Conservation (phyloP, 2,329 filamentous ascomycete species). For the Aspergillus costaricaensis region DNA sequence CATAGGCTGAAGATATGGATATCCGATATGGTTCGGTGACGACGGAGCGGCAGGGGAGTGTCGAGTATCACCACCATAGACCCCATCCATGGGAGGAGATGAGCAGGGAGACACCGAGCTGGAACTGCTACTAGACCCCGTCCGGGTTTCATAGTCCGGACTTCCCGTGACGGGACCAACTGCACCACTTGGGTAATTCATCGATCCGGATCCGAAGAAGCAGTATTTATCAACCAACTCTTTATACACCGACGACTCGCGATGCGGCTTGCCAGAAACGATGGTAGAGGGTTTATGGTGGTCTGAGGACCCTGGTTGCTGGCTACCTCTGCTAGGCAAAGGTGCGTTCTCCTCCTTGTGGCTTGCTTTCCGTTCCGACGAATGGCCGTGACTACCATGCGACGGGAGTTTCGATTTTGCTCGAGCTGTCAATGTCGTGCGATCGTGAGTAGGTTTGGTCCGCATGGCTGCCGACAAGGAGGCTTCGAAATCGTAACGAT, state of each 20-base stretch:
- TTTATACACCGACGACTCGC: slow-evolving; percentile 88
- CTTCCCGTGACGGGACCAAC: neutral
- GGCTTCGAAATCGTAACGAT: slow-evolving; percentile 94
- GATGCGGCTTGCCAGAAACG: slow-evolving; percentile 64
- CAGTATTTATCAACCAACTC: slow-evolving; percentile 99
- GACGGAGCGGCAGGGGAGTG: slow-evolving; percentile 32
- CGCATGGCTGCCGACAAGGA: slow-evolving; percentile 82
- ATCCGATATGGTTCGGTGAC: slow-evolving; percentile 44
- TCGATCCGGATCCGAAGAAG: slow-evolving; percentile 67
- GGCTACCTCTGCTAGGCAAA: slow-evolving; percentile 22
- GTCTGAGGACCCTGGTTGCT: slow-evolving; percentile 19
- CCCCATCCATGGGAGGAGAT: slow-evolving; percentile 28
- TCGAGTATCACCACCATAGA: slow-evolving; percentile 12
- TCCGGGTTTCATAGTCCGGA: slow-evolving; percentile 2
- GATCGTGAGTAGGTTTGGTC: slow-evolving; percentile 63
- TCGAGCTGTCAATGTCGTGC: slow-evolving; percentile 57
- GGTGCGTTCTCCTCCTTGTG: slow-evolving; percentile 19
- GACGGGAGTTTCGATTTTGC: slow-evolving; percentile 55
- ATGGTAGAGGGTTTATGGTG: slow-evolving; percentile 55
- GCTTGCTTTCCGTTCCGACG: slow-evolving; percentile 8
- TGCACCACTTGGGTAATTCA: slow-evolving; percentile 37
- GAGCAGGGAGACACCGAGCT: slow-evolving; percentile 25
- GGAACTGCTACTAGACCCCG: slow-evolving; percentile 7
- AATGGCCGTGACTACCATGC: slow-evolving; percentile 17
- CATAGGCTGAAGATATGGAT: slow-evolving; percentile 44